phyloP scores from a whole-genome alignment of 495 filamentous ascomycete genomes.

The Penicillium macrosclerotiorum region DNA sequence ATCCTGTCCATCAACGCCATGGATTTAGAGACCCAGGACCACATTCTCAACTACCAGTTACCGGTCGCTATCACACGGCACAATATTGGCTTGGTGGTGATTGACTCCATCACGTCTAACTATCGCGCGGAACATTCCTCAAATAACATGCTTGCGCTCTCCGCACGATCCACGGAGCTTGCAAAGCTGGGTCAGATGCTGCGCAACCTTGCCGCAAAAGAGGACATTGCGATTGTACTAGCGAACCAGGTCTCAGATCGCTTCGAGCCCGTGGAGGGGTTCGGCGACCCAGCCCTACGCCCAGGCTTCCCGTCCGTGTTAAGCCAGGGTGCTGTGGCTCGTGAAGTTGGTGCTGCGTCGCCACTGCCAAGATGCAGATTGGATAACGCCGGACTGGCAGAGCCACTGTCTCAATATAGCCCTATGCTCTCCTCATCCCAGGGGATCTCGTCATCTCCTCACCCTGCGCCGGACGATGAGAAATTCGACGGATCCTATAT shows the following conservation, averaged over 20 bases:
- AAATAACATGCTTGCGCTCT: constrained; percentile 34
- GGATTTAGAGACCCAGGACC: constrained; percentile 92
- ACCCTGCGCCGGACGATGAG: constrained; percentile 35
- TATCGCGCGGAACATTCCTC: constrained; percentile 78
- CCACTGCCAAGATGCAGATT: constrained; percentile 19
- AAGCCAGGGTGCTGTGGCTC: constrained; percentile 15
- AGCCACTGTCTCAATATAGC: constrained; percentile 15
- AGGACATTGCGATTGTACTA: constrained; percentile 81
- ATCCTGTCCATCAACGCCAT: constrained; percentile 81
- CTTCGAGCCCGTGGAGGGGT: constrained; percentile 48
- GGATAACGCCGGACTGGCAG: constrained; percentile 5
- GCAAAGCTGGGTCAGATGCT: constrained; percentile 73
- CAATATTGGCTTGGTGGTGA: constrained; percentile 72
- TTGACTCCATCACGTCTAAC: constrained; percentile 92
- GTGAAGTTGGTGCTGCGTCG: constrained; percentile 18
- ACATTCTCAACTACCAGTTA: constrained; percentile 88
- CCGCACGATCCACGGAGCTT: constrained; percentile 62
- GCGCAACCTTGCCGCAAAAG: constrained; percentile 65
- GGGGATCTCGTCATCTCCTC: constrained; percentile 27
- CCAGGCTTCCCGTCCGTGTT: constrained; percentile 14
- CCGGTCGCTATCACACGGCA: constrained; percentile 76
- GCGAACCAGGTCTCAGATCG: constrained; percentile 96
- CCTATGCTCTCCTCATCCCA: constrained; percentile 29
- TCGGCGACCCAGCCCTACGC: constrained; percentile 2
- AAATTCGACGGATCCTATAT: constrained; percentile 41